Evolutionary conservation across 768 basidiomycete genomes (phyloP).

Genomic region (Pleurotus ostreatus): DNA sequence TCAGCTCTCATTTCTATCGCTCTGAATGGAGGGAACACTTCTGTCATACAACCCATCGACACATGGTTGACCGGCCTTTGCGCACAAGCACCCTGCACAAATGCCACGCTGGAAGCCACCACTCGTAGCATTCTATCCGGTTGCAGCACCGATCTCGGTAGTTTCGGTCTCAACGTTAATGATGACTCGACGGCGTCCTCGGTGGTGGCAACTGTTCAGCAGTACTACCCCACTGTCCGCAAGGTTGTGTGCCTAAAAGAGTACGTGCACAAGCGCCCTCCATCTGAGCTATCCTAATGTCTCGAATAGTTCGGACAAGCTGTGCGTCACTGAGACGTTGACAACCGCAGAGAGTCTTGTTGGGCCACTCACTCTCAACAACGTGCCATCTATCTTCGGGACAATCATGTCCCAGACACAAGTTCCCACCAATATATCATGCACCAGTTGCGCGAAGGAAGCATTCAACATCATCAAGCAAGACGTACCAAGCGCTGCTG

Average conservation of each 20-base stretch:
- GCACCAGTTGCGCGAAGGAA: constrained; percentile 52
- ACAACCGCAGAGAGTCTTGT: constrained; percentile 40
- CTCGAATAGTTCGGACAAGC: constrained; percentile 31
- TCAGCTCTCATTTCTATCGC: constrained; percentile 38
- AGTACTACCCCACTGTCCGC: constrained; percentile 53
- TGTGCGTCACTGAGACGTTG: constrained; percentile 56
- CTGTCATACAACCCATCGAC: constrained; percentile 47
- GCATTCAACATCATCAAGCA: constrained; percentile 39
- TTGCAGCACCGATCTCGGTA: constrained; percentile 35
- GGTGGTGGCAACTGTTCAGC: constrained; percentile 39
- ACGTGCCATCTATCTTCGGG: constrained; percentile 16
- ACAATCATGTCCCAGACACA: constrained; percentile 2
- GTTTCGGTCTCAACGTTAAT: constrained; percentile 22
- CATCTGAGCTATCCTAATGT: not conserved
- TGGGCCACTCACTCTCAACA: constrained; percentile 33
- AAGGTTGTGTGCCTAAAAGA: constrained; percentile 59
- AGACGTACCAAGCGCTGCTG: constrained; percentile 30
- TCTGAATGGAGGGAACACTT: constrained; percentile 25
- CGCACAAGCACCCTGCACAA: constrained; percentile 46
- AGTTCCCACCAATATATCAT: constrained; percentile 35
- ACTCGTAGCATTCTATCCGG: constrained; percentile 49
- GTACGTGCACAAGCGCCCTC: constrained; percentile 35
- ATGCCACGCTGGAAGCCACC: constrained; percentile 52
- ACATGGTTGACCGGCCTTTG: constrained; percentile 62
- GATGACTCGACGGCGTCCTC: constrained; percentile 9